These are phyloP conservation scores for Trichophyton benhamiae DNA, from an alignment of 2,329 filamentous ascomycete genomes.

Conservation along the genomic window DNA sequence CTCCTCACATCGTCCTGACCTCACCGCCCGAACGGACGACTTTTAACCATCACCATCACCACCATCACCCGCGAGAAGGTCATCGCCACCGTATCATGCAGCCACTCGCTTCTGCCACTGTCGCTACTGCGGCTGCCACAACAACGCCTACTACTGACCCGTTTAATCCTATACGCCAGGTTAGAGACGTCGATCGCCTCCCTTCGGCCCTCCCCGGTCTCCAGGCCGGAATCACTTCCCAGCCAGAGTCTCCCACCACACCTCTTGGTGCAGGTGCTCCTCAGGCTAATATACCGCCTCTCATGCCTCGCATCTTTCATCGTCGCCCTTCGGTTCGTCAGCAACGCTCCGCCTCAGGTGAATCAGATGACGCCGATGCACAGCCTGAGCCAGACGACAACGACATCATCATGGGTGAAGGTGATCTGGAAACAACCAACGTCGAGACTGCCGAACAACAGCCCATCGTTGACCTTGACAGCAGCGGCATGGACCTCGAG, in stretches of 20 bases:
- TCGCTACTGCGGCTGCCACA: conserved; percentile 52
- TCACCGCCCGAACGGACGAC: conserved; percentile 60
- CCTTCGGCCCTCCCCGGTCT: conserved; percentile 67
- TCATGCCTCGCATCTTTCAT: conserved; percentile 39
- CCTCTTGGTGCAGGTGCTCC: conserved; percentile 53
- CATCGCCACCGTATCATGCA: conserved; percentile 48
- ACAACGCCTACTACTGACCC: conserved; percentile 55
- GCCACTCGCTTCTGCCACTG: conserved; percentile 47
- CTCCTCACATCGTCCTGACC: conserved; percentile 51
- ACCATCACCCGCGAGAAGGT: conserved; percentile 32
- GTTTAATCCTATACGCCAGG: conserved; percentile 52
- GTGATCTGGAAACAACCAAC: conserved; percentile 32
- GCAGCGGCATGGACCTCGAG: conserved; percentile 64
- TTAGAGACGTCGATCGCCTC: conserved; percentile 58
- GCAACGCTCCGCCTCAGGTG: conserved; percentile 73
- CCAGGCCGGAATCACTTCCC: conserved; percentile 61
- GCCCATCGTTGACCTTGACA: conserved; percentile 62
- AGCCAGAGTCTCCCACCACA: conserved; percentile 82
- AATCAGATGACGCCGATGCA: conserved; percentile 66
- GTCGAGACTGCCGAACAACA: conserved; percentile 31
- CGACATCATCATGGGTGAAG: conserved; percentile 60
- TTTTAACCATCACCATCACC: conserved; percentile 28
- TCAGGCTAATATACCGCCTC: conserved; percentile 39
- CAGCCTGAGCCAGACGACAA: conserved; percentile 57
- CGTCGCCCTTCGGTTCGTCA: conserved; percentile 78